Base-by-base conservation (phyloP, 2,329 filamentous ascomycete genomes). In the Clarireedia homoeocarpa region DNA sequence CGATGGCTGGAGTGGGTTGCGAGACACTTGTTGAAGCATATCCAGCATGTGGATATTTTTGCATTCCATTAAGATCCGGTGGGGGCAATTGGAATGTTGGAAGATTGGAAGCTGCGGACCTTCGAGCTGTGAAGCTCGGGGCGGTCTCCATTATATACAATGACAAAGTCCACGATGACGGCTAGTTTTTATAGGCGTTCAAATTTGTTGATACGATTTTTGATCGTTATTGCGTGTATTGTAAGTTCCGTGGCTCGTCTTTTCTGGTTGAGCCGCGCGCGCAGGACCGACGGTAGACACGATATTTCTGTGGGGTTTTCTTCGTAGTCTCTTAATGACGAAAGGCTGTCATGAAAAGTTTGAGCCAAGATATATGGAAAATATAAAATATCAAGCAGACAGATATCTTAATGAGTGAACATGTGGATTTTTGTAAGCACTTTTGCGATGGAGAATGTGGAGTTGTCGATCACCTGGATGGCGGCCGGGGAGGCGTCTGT, bases 41-140 rank as follows among this genome's bases (percentile, higher is more conserved):
- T 47, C 20, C 23, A 50, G 48, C 15, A 48, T 53, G 53, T 50
- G 40, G 46, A 45, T 55, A 55, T 78, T 71, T 70, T 71, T 71
- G 71, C 73, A 69, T 70, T 66, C 70, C 72, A 66, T 80, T 60
- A 74, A 63, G 63, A 51, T 80, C 77, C 63, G 83, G 83, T 53
- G 85, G 82, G 61, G 83, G 82, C 51, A 89, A 79, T 67, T 87
- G 83, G 68, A 89, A 88, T 63, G 73, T 79, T 57, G 86, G 85
- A 60, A 91, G 78, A 64, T 80, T 80, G 57, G 81, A 82, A 60
- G 86, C 83, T 67, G 85, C 85, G 67, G 84, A 81, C 71, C 86
- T 82, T 66, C 87, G 81, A 70, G 84, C 79, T 63, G 84, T 82
- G 69, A 91, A 84, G 74, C 85, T 86, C 68, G 79, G 77, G 65